Conservation (phyloP, 345 rosid genomes). For the Euphorbia lathyris region DNA sequence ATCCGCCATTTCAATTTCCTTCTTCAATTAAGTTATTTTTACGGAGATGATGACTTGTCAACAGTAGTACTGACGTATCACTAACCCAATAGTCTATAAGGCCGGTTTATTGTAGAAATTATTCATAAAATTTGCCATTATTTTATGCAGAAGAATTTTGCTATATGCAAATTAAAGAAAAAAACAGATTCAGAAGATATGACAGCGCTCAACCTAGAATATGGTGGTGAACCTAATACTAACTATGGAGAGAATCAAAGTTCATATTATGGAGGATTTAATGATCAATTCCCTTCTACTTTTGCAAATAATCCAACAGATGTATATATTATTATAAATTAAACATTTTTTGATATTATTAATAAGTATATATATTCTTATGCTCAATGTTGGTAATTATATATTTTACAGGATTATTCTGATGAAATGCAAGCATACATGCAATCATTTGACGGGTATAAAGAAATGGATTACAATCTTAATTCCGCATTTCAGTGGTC, state of each 20-base stretch:
- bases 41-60: no score
- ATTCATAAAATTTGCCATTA: no score
- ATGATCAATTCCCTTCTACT: no score
- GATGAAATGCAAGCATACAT: not conserved
- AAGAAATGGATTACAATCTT: slow-evolving; percentile 6
- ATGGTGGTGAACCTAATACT: no score
- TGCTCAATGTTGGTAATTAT: not conserved
- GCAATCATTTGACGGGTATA: not conserved
- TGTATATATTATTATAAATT: not conserved
- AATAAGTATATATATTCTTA: not conserved
- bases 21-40: no score
- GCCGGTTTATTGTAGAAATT: no score
- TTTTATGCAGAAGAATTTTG: slow-evolving; percentile 20
- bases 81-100: no score
- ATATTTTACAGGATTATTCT: slow-evolving; percentile 1
- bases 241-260: slow-evolving; percentile 3
- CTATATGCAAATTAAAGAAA: no score
- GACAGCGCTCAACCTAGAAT: no score
- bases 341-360: not conserved
- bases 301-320: not conserved
- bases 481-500: not conserved
- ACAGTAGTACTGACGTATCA: no score
- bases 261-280: no score
- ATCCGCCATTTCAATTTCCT: no score
- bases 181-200: not conserved